Percentiles rank a stretch among this genome's conserved stretches.
These are phyloP conservation scores for Yarrowia yakushimensis DNA, from an alignment of 805 yeast genomes.

Conservation along the genomic window DNA sequence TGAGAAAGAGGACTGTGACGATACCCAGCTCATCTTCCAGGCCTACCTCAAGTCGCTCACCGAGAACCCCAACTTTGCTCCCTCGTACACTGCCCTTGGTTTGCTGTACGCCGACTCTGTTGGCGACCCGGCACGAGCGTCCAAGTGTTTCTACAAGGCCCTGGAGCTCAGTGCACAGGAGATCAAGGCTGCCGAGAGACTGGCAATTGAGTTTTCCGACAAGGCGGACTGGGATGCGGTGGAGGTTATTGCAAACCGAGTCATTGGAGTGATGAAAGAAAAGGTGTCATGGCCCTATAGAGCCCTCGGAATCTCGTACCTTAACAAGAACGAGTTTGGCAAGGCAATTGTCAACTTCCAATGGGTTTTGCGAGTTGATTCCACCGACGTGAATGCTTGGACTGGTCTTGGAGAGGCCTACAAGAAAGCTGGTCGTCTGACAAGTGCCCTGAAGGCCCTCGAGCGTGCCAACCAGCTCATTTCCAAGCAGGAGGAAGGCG, in stretches of 20 bases:
- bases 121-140: slow-evolving; percentile 63
- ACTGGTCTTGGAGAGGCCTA: slow-evolving; percentile 97
- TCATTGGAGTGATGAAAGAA: slow-evolving; percentile 55
- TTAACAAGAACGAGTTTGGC: slow-evolving; percentile 67
- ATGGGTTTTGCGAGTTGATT: slow-evolving; percentile 66
- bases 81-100: slow-evolving; percentile 81
- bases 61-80: slow-evolving; percentile 61
- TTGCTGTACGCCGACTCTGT: slow-evolving; percentile 58
- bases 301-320: slow-evolving; percentile 72
- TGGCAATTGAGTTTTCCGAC: slow-evolving; percentile 66
- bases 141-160: slow-evolving; percentile 83
- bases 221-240: slow-evolving; percentile 81
- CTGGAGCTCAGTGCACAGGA: slow-evolving; percentile 82
- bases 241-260: slow-evolving; percentile 63
- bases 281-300: slow-evolving; percentile 73
- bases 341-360: slow-evolving; percentile 89
- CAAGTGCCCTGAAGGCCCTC: slow-evolving; percentile 83
- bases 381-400: slow-evolving; percentile 78
- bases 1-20: slow-evolving; percentile 37
- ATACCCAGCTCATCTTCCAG: slow-evolving; percentile 51
- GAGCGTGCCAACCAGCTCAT: slow-evolving; percentile 56
- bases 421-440: slow-evolving; percentile 73
- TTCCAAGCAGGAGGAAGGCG: neutral
- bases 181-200: slow-evolving; percentile 63
- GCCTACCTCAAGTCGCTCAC: slow-evolving; percentile 57